Evolutionary conservation across 345 rosid species (phyloP).

Genomic region (Arabis hirsuta): DNA sequence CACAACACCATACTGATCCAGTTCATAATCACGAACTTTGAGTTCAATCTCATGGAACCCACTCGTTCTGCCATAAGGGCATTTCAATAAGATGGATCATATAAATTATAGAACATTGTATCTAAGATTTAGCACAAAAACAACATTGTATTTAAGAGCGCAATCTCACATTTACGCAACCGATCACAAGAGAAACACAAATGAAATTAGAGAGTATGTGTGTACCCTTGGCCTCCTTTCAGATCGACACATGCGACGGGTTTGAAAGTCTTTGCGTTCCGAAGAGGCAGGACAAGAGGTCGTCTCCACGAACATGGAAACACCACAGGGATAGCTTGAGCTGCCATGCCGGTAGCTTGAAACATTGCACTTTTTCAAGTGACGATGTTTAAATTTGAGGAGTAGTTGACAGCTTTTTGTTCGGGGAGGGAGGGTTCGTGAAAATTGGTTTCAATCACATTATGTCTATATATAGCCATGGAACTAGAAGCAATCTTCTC

Average conservation of each 20-base stretch:
- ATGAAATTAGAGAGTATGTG: background rate
- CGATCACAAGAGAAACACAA: background rate
- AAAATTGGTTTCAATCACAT: background rate
- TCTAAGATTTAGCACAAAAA: too few relatives aligned
- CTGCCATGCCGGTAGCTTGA: slow-evolving; percentile 27
- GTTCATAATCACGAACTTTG: slow-evolving; percentile 80
- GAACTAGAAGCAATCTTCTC: too few relatives aligned
- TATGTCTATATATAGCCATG: too few relatives aligned
- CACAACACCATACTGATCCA: slow-evolving; percentile 92
- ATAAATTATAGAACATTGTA: background rate
- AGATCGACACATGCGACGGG: slow-evolving; percentile 48
- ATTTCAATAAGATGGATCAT: background rate
- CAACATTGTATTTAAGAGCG: background rate
- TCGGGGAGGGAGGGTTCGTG: background rate
- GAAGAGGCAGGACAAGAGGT: slow-evolving; percentile 32
- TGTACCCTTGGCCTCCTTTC: slow-evolving; percentile 42
- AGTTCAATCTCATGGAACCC: slow-evolving; percentile 61
- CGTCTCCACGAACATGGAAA: slow-evolving; percentile 28
- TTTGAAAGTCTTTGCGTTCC: slow-evolving; percentile 29
- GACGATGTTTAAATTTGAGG: background rate
- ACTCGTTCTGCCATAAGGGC: slow-evolving; percentile 50
- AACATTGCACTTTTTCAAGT: slow-evolving; percentile 32
- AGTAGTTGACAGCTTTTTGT: slow-evolving; percentile 1
- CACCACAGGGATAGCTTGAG: slow-evolving; percentile 27
- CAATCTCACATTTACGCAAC: too few relatives aligned